Base-by-base conservation (phyloP, 352 stramenopile genomes). In the Phytophthora hibernalis region DNA sequence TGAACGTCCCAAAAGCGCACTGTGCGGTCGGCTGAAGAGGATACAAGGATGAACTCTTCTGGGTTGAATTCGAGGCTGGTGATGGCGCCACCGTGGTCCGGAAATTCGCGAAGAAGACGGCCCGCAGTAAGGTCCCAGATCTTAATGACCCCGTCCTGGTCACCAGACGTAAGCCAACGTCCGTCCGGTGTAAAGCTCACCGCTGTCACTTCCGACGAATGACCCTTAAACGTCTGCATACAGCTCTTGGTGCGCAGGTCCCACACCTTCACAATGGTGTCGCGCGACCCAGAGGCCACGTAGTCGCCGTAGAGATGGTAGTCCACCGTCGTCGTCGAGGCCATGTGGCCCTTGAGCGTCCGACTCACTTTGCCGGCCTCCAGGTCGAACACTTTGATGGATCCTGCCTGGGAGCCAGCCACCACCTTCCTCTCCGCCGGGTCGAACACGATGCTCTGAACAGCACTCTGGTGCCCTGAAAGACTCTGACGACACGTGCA, bases 261-360 rank as follows among this genome's bases (percentile, higher is more conserved):
- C 88, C 88, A 96, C 22, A 96, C 85, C 61, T 96, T 96, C 35
- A 96, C 86, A 44, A 91, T 89, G 18, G 88, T 95, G 50, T 96
- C 88, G 9, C 90, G 54, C 42, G 88, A 90, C 0, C 86, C 86
- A 7, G 88, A 96, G 18, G 88, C 88, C 15, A 95, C 84, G 45
- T 95, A 96, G 71, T 96, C 85, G 6, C 88, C 88, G 47, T 94
- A 96, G 13, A 95, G 65, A 65, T 96, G 88, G 55, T 92, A 94
- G 54, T 96, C 88, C 24, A 96, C 68, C 3, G 83, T 78, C 21
- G 77, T 93, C 48, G 85, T 93, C 20, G 85, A 90, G 8, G 86
- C 90, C 83, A 93, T 93, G 73, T 96, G 86, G 22, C 86, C 88
- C 45, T 95, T 92, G 31, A 96, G 75, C 31, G 86, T 92, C 26